A percentile compares a stretch with the other conserved stretches of the same genome.
Conservation (phyloP, 805 yeast genomes). For the Ogataea salicorniae region DNA sequence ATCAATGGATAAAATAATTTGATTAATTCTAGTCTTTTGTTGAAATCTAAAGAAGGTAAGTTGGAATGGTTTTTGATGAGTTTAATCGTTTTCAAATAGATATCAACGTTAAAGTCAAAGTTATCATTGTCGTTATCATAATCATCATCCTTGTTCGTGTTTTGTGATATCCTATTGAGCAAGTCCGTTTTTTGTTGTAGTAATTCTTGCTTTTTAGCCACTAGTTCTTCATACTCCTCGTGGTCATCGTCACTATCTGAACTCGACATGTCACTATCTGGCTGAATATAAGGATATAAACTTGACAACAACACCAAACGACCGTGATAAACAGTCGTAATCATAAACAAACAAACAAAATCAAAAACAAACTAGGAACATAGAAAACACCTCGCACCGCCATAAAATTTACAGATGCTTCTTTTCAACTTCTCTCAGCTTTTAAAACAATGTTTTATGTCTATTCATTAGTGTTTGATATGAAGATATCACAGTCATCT, state of each 20-base stretch:
- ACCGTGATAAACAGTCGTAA: too few species aligned
- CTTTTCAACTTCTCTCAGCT: too few species aligned
- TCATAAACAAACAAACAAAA: too few species aligned
- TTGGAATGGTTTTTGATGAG: slow-evolving; percentile 18
- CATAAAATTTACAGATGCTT: too few species aligned
- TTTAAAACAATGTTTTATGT: not conserved
- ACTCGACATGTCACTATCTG: not conserved
- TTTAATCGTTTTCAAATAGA: slow-evolving; percentile 13
- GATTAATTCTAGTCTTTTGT: slow-evolving; percentile 16
- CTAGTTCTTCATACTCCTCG: slow-evolving; percentile 10
- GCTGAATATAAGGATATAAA: too few species aligned
- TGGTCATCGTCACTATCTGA: slow-evolving; percentile 6
- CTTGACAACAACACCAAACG: too few species aligned
- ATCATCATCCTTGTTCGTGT: not conserved
- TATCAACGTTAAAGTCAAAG: slow-evolving; percentile 13
- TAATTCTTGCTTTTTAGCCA: slow-evolving; percentile 4
- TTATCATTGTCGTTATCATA: slow-evolving; percentile 1
- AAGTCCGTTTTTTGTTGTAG: not conserved
- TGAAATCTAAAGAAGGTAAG: slow-evolving; percentile 27
- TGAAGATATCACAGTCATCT: too few species aligned
- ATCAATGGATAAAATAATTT: slow-evolving; percentile 26
- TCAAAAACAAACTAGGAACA: too few species aligned
- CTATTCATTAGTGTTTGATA: too few species aligned
- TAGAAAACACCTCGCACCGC: too few species aligned
- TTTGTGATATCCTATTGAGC: not conserved